Conservation (phyloP, 2,329 filamentous ascomycete species). For the Fusarium papillatum region DNA sequence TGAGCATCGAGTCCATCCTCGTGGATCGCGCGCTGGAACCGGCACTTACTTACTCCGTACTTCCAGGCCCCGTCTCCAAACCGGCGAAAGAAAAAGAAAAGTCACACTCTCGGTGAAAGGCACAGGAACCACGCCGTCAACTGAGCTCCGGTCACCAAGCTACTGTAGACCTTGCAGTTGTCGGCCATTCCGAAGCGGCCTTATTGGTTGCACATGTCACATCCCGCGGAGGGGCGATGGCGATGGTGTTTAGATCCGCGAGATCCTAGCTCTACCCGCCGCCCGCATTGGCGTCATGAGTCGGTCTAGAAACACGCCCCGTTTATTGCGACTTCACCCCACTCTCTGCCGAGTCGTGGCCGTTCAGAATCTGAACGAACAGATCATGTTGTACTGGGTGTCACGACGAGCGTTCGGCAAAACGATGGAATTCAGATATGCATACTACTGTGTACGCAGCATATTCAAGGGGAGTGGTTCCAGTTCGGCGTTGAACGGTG, state of each 20-base stretch:
- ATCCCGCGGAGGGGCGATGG: conserved; percentile 39
- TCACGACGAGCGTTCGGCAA: conserved; percentile 25
- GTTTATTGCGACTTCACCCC: background rate
- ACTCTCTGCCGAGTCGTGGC: conserved; percentile 14
- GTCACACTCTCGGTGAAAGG: conserved; percentile 5
- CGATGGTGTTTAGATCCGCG: conserved; percentile 39
- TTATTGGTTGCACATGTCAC: conserved; percentile 40
- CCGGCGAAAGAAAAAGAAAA: conserved; percentile 37
- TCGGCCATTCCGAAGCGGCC: conserved; percentile 39
- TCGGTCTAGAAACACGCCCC: conserved; percentile 17
- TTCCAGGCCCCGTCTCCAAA: background rate
- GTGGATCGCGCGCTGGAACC: conserved; percentile 1
- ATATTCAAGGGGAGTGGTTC: conserved; percentile 35
- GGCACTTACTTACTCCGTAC: background rate
- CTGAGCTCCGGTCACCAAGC: conserved; percentile 8
- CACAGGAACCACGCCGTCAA: conserved; percentile 13
- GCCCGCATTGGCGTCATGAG: conserved; percentile 21
- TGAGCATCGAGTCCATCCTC: background rate
- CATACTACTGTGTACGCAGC: conserved; percentile 6
- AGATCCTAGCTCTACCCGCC: conserved; percentile 37
- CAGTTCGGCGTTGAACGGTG: conserved; percentile 44
- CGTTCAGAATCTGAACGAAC: conserved; percentile 1
- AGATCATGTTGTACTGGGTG: conserved; percentile 23
- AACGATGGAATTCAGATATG: conserved; percentile 21
- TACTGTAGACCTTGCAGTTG: conserved; percentile 11